Base-by-base conservation (phyloP, 2,329 filamentous ascomycete genomes). In the Fusarium continuum region DNA sequence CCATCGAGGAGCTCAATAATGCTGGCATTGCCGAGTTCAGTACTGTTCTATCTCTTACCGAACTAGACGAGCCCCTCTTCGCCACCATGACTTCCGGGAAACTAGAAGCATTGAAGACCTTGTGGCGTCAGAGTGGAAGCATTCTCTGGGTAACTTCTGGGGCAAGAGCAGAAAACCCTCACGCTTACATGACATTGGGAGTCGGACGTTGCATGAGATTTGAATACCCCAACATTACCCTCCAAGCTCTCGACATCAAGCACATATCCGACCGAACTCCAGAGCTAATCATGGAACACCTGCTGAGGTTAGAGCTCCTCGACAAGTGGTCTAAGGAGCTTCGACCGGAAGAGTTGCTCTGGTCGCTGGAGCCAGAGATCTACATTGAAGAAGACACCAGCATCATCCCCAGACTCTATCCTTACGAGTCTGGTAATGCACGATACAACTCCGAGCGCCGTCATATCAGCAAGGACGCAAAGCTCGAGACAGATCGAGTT, bases 321-420 rank as follows among this genome's bases (percentile, higher is more conserved):
- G 45, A 50, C 2, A 6, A 0, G 2, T 34, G 4, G 34, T 23
- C 5, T 16, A 32, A 20, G 13, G 23, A 17, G 11, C 11, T 39
- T 14, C 8, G 23, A 0, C 5, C 8, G 14, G n/a, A 17, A 14
- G 35, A 49, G 5, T 2, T 55, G 7, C 28, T 55, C n/a, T 55
- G 52, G 52, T 52, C 46, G 16, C n/a, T 19, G 5, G 52, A 55
- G n/a, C 52, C 46, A 4, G 52, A 55, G 25, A 17, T 55, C 14
- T 55, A 28, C 23, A 23, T 45, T 5, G 16, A 22, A 5, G 4
- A 22, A 13, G 4, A n/a, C 1, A 28, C 17, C 8, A 11, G 26
- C 17, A 16, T 45, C 9, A 38, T 52, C 3, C 49, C 49, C 4
- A 40, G 49, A 11, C 23, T 52, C 4, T 31, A 45, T 14, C 19